A percentile compares a stretch with the other conserved stretches of the same genome.
Evolutionary conservation across 768 basidiomycete species (phyloP).

Genomic region (Tricholoma furcatifolium): DNA sequence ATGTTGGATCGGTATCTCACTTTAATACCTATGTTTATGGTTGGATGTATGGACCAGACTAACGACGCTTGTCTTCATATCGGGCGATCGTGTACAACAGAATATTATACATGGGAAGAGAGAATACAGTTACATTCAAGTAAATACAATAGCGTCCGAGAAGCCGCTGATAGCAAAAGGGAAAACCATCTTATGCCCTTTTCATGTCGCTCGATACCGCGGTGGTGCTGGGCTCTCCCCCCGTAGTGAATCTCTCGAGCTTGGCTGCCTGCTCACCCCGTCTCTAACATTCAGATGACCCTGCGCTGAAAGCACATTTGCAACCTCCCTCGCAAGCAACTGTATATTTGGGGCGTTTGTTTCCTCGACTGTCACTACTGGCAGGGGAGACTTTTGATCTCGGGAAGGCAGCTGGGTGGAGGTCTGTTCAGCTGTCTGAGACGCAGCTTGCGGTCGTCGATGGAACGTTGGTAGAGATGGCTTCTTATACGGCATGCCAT

Average conservation of each 20-base stretch:
- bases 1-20: no score
- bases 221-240: conserved; percentile 17
- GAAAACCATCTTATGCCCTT: neutral
- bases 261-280: neutral
- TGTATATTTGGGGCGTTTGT: conserved; percentile 17
- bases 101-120: no score
- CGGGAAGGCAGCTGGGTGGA: neutral
- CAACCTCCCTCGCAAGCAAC: conserved; percentile 29
- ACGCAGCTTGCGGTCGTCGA: neutral
- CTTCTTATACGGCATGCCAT: neutral
- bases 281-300: conserved; percentile 9
- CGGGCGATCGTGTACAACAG: no score
- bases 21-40: no score
- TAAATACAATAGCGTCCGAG: neutral
- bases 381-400: conserved; percentile 1
- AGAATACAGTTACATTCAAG: no score
- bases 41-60: no score
- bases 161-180: neutral
- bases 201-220: conserved; percentile 10
- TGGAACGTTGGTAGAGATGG: neutral
- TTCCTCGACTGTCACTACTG: neutral
- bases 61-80: no score
- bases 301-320: conserved; percentile 22
- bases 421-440: neutral
- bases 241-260: conserved; percentile 3